Evolutionary conservation across 441 rosid species (phyloP).

Genomic region (Melianthus villosus): DNA sequence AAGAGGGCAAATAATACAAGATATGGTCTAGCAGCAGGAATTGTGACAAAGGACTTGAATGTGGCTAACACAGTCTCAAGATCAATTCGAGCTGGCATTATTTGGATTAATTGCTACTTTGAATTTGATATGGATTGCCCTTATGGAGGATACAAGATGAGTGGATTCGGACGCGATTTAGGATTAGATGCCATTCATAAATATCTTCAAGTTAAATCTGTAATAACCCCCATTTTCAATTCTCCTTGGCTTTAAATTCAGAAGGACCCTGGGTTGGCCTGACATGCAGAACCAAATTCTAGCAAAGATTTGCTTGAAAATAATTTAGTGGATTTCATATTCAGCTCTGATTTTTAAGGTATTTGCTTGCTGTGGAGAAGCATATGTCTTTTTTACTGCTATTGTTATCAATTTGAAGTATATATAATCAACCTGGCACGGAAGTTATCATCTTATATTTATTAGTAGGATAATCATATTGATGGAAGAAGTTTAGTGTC

Average conservation of each 20-base stretch:
- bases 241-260: conserved; percentile 66
- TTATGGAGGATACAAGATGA: conserved; percentile 63
- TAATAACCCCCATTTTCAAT: conserved; percentile 48
- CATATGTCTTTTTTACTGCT: too few relatives aligned
- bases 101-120: conserved; percentile 65
- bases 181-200: conserved; percentile 50
- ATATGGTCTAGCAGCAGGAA: conserved; percentile 79
- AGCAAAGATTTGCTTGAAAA: too few relatives aligned
- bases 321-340: too few relatives aligned
- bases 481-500: too few relatives aligned
- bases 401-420: too few relatives aligned
- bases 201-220: conserved; percentile 53
- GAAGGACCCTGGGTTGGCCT: too few relatives aligned
- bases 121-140: conserved; percentile 46
- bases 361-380: too few relatives aligned
- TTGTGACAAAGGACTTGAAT: conserved; percentile 46
- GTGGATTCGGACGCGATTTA: conserved; percentile 51
- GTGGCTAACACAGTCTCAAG: conserved; percentile 68
- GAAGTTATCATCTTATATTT: too few relatives aligned
- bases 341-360: too few relatives aligned
- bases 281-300: too few relatives aligned
- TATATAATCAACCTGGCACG: too few relatives aligned
- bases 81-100: conserved; percentile 52
- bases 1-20: conserved; percentile 43
- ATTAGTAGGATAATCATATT: too few relatives aligned